Conservation (phyloP, 164 flowering plant genomes). For the Houttuynia cordata region DNA sequence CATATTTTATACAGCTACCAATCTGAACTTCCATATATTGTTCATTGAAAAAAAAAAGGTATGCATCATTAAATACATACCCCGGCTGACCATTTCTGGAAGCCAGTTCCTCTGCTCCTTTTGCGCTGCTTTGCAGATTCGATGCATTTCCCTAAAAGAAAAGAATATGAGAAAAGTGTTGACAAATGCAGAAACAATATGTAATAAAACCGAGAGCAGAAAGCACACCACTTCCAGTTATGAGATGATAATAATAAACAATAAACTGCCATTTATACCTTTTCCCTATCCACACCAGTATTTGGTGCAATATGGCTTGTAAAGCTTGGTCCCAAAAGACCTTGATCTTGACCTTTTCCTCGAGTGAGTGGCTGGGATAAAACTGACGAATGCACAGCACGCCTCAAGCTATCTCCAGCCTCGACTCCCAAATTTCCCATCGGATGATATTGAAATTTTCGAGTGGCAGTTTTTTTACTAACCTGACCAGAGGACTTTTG, state of each 20-base stretch:
- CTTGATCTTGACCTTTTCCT: constrained; percentile 26
- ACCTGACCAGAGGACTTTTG: constrained; percentile 33
- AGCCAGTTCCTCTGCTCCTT: constrained; percentile 20
- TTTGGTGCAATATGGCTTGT: constrained; percentile 20
- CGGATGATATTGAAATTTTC: constrained; percentile 81
- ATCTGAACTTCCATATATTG: too few relatives aligned
- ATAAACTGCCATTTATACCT: constrained; percentile 29
- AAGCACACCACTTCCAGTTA: background rate
- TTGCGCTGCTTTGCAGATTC: constrained; percentile 28
- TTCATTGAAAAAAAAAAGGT: too few relatives aligned
- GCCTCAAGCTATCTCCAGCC: constrained; percentile 28
- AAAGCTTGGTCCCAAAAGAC: constrained; percentile 29
- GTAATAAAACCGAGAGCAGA: background rate
- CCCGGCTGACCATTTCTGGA: constrained; percentile 25
- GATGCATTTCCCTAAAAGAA: constrained; percentile 20
- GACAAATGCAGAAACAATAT: constrained; percentile 1
- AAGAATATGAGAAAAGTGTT: constrained; percentile 4
- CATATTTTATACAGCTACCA: too few relatives aligned
- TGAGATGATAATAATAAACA: background rate
- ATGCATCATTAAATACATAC: constrained; percentile 8
- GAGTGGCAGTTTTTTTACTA: constrained; percentile 20
- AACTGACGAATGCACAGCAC: constrained; percentile 18
- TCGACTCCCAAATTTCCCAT: constrained; percentile 68
- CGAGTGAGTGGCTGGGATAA: constrained; percentile 23
- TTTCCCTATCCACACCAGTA: constrained; percentile 27